Evolutionary conservation across 257 asterid species (phyloP), one percentile per base, ranked within the genome.

Genomic region (Verbena officinalis): DNA sequence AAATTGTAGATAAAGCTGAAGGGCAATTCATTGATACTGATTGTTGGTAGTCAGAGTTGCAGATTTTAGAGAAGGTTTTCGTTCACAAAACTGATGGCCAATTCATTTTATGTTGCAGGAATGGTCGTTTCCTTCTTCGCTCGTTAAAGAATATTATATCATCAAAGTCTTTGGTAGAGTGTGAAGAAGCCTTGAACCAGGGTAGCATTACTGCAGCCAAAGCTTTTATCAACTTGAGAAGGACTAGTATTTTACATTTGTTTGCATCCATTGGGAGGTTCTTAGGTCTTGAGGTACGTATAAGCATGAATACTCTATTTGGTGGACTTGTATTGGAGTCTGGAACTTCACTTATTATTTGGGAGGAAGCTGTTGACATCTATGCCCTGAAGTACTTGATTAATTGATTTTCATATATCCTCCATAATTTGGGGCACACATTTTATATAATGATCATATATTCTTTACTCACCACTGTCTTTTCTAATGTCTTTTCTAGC

Each of bases 161-260:
- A 52, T 71, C 89, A 44, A 77, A 83, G 64, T 80, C 82, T 68
- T 70, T 90, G 74, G 59, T 75, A 17, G 99, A 86, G 71, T 85
- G 91, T 74, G 99, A 94, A 89, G 98, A 90, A 66, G 87, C 96
- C 73, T 72, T 94, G 73, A 94, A 86, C 84, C 98, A 88, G 77
- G 85, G 96, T 81, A 88, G 81, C 69, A 83, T 79, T 75, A 79
- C 88, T 31, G 88, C 99, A 42, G 85, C 82, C 52, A 86, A 86
- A 55, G 89, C 89, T 52, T 90, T 94, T 73, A 83, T 78, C 50
- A 88, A 75, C 80, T 77, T 94, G 90, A 77, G 99, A 82, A 83
- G 79, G 72, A 84, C 75, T 77, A 85, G 96, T 63, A 80, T 94
- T 77, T 78, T 91, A 66, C 95, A 88, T 77, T 78, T 94, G 74